Evolutionary conservation across 345 rosid species (phyloP), one percentile per base, ranked within the genome.

Genomic region (Fremontodendron californicum): DNA sequence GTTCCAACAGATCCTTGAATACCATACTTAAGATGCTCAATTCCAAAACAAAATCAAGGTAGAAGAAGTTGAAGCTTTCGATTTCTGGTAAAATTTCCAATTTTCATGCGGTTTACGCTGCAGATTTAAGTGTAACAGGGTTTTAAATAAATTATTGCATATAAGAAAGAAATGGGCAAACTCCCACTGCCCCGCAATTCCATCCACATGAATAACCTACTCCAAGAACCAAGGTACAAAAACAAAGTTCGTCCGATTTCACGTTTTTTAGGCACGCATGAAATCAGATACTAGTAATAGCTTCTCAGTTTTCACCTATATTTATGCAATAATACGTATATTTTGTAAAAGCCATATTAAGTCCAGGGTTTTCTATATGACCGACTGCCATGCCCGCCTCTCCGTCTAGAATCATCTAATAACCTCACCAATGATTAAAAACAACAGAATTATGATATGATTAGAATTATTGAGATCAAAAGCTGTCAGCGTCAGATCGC

Each of bases 171-270:
- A 45, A 52, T 33, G 23, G 25, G 3, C 23, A 8, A 23, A 9
- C n/a, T n/a, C 25, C 42, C 18, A 35, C 6, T 12, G 35, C 77
- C 80, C n/a, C n/a, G 33, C 82, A 69, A 73, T 71, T 61, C 77
- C 77, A 77, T 80, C 85, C 83, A 75, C 85, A 77, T 85, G 87
- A 83, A 68, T 51, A 37, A 87, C 85, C 87, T 74, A 77, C 77
- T 65, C 16, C 51, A 62, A 49, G 19, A 27, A 43, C 48, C 43
- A 12, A 19, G 27, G 49, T 65, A 10, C 18, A 65, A n/a, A 66
- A 11, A 0, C 4, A 16, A 8, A 27, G 54, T 13, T 67, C 18
- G 48, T 23, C 35, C 13, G 39, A 6, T 2, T 25, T 39, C 21
- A 23, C 29, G 21, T 13, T 6, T n/a, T 25, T 0, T 4, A 42